These are phyloP conservation scores for Perilla frutescens DNA, from an alignment of 257 asterid genomes.

Conservation along the genomic window DNA sequence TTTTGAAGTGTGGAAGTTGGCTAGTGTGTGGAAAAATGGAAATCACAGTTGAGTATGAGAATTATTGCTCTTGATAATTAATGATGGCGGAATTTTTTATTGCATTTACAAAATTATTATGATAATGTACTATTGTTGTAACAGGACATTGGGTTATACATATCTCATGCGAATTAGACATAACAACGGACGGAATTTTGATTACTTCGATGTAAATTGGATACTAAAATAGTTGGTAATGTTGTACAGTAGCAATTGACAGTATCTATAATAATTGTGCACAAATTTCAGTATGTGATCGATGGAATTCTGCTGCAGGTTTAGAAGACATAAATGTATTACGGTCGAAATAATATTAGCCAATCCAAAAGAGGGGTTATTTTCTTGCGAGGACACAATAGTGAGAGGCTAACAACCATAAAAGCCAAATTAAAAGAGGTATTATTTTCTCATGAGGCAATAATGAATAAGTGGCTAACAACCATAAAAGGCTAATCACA, in stretches of 20 bases:
- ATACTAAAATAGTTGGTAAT: neutral
- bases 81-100: neutral
- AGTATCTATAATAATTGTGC: no score
- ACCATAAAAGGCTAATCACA: slow-evolving; percentile 15
- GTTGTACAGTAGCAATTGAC: neutral
- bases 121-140: neutral
- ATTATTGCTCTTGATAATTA: neutral
- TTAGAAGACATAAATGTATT: neutral
- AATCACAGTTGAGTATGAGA: no score
- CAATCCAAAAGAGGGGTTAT: neutral
- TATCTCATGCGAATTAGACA: neutral
- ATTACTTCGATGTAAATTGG: neutral
- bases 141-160: neutral
- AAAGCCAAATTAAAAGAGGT: neutral
- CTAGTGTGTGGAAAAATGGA: neutral
- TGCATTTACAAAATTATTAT: neutral
- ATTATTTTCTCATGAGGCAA: neutral
- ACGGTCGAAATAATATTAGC: neutral
- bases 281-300: neutral
- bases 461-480: slow-evolving; percentile 11
- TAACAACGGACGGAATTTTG: neutral
- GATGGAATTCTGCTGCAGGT: neutral
- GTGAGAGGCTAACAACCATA: slow-evolving; percentile 12
- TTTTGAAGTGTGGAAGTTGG: neutral
- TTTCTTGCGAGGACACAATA: neutral